Evolutionary conservation across 2,329 filamentous ascomycete genomes (phyloP), one percentile per base, ranked within the genome.

Genomic region (Arthrinium phaeospermum): DNA sequence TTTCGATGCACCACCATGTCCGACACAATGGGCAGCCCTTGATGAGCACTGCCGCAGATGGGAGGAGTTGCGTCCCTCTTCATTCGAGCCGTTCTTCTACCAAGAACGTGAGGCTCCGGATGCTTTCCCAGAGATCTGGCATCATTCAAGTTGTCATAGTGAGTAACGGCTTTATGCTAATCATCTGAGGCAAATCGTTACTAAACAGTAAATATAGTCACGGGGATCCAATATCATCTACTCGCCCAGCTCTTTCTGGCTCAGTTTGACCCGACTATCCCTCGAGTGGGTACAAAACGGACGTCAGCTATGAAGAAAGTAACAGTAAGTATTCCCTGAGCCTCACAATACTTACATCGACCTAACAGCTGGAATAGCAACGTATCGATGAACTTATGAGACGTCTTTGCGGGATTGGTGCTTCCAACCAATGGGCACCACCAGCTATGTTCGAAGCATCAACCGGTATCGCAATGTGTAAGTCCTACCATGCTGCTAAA

Each of bases 141-240:
- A 90, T 76, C 82, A 88, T 16, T 86, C 85, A 61, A 86, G 87
- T 72, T 89, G 87, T 74, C 86, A 90, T 76, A 82, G 86, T 87
- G 71, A 73, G 83, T 78, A 71, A 37, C n/a, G n/a, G n/a, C n/a
- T n/a, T n/a, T n/a, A n/a, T n/a, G n/a, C n/a, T n/a, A n/a, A n/a
- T n/a, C n/a, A n/a, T n/a, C 22, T 61, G 67, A 67, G 71, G 8
- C 19, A 74, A 51, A 49, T 51, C 69, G 46, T 73, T 37, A 69
- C 8, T 69, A 71, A 34, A 44, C 14, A 14, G 12, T 19, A 10
- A 22, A 13, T n/a, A 3, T 72, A 88, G 88, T 90, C 6, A 88
- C 89, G 12, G 90, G 89, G 0, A 82, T 89, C 22, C 89, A 90
- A 70, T 89, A 91, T 77, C 86, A 89, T 75, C 86, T 90, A 71